A percentile compares a stretch with the other conserved stretches of the same genome.
Evolutionary conservation across 2,329 filamentous ascomycete genomes (phyloP).

Genomic region (Talaromyces funiculosus): DNA sequence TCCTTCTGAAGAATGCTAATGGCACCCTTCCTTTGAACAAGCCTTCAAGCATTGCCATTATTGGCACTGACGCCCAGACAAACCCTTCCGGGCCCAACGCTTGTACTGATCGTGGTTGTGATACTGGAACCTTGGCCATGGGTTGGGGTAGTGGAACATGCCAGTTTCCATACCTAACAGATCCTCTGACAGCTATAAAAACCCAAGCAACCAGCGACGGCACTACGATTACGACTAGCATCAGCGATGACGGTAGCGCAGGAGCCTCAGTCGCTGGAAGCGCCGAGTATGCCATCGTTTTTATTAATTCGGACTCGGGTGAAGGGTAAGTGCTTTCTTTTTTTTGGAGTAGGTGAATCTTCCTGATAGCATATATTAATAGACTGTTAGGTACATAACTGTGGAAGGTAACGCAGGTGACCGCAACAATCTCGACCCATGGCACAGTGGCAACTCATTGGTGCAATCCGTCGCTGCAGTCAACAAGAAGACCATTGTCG

Average conservation of each 20-base stretch:
- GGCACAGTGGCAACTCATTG: slow-evolving; percentile 2
- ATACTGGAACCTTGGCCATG: slow-evolving; percentile 74
- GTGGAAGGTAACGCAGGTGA: slow-evolving; percentile 38
- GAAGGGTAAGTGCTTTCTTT: slow-evolving; percentile 54
- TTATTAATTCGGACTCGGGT: slow-evolving; percentile 34
- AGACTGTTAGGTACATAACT: slow-evolving; percentile 61
- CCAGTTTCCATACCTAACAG: slow-evolving; percentile 55
- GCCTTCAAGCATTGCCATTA: slow-evolving; percentile 57
- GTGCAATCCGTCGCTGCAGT: slow-evolving; percentile 54
- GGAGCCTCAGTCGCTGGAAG: neutral
- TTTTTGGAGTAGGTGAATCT: slow-evolving; percentile 28
- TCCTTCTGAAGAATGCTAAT: slow-evolving; percentile 57
- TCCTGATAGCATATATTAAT: slow-evolving; percentile 41
- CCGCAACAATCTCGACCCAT: slow-evolving; percentile 5
- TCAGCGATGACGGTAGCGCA: slow-evolving; percentile 19
- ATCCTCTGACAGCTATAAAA: slow-evolving; percentile 9
- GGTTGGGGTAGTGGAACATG: slow-evolving; percentile 90
- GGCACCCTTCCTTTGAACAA: slow-evolving; percentile 46
- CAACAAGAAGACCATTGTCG: slow-evolving; percentile 77
- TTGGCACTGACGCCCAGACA: slow-evolving; percentile 69
- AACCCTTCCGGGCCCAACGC: slow-evolving; percentile 65
- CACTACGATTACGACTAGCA: slow-evolving; percentile 35
- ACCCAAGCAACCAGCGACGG: slow-evolving; percentile 17
- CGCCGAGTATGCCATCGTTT: slow-evolving; percentile 6
- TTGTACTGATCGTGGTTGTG: slow-evolving; percentile 74